Base-by-base conservation (phyloP, 495 filamentous ascomycete genomes). In the Aspergillus biplanus region DNA sequence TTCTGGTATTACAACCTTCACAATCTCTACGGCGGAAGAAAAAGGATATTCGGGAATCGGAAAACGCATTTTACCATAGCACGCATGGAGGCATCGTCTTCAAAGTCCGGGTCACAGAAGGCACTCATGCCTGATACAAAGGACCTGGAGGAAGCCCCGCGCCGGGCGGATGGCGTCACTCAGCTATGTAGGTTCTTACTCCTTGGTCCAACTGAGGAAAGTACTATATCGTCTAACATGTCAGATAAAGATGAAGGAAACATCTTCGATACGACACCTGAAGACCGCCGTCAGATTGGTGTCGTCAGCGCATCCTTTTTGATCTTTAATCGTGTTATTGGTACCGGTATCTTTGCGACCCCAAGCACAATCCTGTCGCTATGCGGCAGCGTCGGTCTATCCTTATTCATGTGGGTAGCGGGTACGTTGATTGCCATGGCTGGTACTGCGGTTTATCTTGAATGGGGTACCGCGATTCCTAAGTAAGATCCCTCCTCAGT, bases 321-420 rank as follows among this genome's bases (percentile, higher is more conserved):
- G 33, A 89, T 89, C 59, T 77, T 90, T 33, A 86, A 85, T 66
- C 82, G 85, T 59, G 87, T 89, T 73, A 85, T 89, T 67, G 87
- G 87, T 5, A 89, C 87, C 0, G 87, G 86, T 52, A 83, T 90
- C 49, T 90, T 86, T 69, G 85, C 86, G 7, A 88, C 86, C 0
- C 87, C 86, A 75, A 68, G 75, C 73, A 77, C 72, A 12, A 85
- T 89, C 58, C 73, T 89, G 35, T 76, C 66, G 6, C 70, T 82
- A 21, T 83, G 82, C 7, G 81, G 83, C 1, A 83, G 75, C 61
- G 82, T 86, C 18, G 84, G 84, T 5, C 62, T 85, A 7, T 73
- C 81, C 16, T 64, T 86, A 8, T 72, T 84, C 60, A 78, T 87
- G 68, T 86, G 83, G 83, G 77, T 84, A 1, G 66, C 70, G 42